Evolutionary conservation across 75 land plant species (phyloP).

Genomic region (Sequoia sempervirens): DNA sequence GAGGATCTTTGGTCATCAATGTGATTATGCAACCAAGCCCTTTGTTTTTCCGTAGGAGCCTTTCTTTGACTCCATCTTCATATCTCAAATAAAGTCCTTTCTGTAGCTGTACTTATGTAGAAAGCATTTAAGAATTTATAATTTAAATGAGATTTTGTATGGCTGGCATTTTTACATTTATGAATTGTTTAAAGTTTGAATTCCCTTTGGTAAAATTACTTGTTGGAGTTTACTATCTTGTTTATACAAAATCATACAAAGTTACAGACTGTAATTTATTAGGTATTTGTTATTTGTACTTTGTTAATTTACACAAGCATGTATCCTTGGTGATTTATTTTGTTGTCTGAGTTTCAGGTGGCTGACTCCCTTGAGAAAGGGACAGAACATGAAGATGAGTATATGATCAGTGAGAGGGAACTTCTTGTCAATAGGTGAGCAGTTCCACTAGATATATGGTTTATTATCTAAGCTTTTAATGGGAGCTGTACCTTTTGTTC

Average conservation of each 20-base stretch:
- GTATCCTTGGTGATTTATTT: not conserved
- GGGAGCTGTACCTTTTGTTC: not conserved
- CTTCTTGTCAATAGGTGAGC: slow-evolving; percentile 84
- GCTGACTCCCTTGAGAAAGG: slow-evolving; percentile 99
- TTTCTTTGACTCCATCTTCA: not conserved
- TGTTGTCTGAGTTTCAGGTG: slow-evolving; percentile 45
- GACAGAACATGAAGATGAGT: slow-evolving; percentile 99
- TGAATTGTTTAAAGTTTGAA: not conserved
- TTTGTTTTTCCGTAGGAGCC: not conserved
- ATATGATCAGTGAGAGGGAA: slow-evolving; percentile 98
- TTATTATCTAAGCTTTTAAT: not conserved
- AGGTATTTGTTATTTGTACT: not conserved
- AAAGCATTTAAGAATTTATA: not conserved
- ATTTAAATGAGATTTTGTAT: not conserved
- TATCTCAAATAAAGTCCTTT: not conserved
- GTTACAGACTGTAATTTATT: not conserved
- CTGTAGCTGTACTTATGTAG: not conserved
- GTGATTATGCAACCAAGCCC: not conserved
- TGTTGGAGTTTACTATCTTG: not conserved
- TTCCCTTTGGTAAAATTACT: not conserved
- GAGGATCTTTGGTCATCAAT: not conserved
- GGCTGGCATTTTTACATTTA: not conserved
- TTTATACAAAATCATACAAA: not conserved
- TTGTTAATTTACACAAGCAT: slow-evolving; percentile 2
- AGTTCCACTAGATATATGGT: not conserved